These are phyloP conservation scores for Chalaropsis ovoidea DNA, from an alignment of 2,329 filamentous ascomycete genomes.

Conservation along the genomic window DNA sequence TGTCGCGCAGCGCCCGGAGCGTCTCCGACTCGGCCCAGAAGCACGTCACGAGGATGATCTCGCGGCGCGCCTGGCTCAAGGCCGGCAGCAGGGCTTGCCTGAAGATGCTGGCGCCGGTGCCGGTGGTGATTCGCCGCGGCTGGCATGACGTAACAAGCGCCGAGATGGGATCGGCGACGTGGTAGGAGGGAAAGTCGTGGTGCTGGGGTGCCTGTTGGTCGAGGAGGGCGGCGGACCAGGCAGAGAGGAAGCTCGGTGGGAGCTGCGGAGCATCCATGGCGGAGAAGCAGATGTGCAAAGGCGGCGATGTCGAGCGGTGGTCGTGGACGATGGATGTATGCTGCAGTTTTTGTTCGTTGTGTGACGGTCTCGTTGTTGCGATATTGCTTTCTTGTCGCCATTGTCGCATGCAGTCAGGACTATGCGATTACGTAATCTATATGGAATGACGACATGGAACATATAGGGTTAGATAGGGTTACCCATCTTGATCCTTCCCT, in stretches of 20 bases:
- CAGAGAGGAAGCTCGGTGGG: constrained; percentile 16
- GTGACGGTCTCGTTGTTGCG: not conserved
- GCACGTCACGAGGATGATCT: constrained; percentile 69
- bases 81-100: constrained; percentile 48
- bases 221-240: constrained; percentile 19
- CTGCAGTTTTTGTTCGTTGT: too few species aligned
- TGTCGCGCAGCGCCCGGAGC: constrained; percentile 45
- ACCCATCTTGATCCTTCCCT: too few species aligned
- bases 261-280: constrained; percentile 4
- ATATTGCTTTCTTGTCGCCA: not conserved
- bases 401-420: not conserved
- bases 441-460: not conserved
- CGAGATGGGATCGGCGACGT: constrained; percentile 36
- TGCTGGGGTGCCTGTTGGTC: constrained; percentile 32
- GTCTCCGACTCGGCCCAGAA: constrained; percentile 66
- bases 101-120: constrained; percentile 50
- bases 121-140: constrained; percentile 43
- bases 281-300: not conserved
- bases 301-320: not conserved
- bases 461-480: not conserved
- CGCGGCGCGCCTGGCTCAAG: constrained; percentile 49
- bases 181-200: constrained; percentile 42
- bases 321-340: too few species aligned
- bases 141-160: constrained; percentile 41
- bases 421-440: not conserved